A percentile compares a stretch with the other conserved stretches of the same genome.
These are phyloP conservation scores for Globisporangium polare DNA, from an alignment of 352 stramenopile genomes.

Conservation along the genomic window DNA sequence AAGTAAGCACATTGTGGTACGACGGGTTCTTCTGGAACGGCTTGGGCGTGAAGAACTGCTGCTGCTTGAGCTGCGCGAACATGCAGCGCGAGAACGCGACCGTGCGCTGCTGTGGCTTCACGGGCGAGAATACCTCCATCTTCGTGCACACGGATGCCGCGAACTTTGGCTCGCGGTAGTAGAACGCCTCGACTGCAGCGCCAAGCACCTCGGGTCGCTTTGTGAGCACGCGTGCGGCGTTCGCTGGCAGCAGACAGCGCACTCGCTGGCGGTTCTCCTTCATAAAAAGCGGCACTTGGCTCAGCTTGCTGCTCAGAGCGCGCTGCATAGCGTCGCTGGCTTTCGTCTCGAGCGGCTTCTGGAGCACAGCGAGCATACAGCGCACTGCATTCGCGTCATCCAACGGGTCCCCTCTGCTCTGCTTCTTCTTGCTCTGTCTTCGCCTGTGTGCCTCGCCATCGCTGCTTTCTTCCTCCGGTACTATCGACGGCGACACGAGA, in stretches of 20 bases:
- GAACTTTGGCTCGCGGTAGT: constrained; percentile 62
- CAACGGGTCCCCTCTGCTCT: not conserved
- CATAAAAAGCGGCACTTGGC: constrained; percentile 35
- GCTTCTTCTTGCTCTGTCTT: not conserved
- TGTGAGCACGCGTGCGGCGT: constrained; percentile 30
- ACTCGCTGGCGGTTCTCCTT: constrained; percentile 45
- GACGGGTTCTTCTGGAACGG: constrained; percentile 28
- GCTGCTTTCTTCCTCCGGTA: constrained; percentile 20
- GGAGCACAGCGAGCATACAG: constrained; percentile 12
- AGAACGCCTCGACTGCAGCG: constrained; percentile 64
- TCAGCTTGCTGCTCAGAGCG: constrained; percentile 34
- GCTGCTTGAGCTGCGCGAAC: constrained; percentile 81
- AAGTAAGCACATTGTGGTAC: constrained; percentile 20
- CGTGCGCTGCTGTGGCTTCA: constrained; percentile 18
- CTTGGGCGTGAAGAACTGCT: constrained; percentile 65
- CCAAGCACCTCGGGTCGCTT: constrained; percentile 28
- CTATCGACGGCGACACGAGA: constrained; percentile 34
- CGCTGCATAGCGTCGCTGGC: constrained; percentile 37
- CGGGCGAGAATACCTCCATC: constrained; percentile 51
- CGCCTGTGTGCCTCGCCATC: not conserved
- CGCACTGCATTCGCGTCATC: not conserved
- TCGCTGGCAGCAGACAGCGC: constrained; percentile 40
- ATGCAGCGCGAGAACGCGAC: constrained; percentile 77
- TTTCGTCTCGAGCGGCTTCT: constrained; percentile 9
- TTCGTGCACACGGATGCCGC: constrained; percentile 39